Conservation (phyloP, 2,329 filamentous ascomycete species). For the Paracoccidioides brasiliensis region DNA sequence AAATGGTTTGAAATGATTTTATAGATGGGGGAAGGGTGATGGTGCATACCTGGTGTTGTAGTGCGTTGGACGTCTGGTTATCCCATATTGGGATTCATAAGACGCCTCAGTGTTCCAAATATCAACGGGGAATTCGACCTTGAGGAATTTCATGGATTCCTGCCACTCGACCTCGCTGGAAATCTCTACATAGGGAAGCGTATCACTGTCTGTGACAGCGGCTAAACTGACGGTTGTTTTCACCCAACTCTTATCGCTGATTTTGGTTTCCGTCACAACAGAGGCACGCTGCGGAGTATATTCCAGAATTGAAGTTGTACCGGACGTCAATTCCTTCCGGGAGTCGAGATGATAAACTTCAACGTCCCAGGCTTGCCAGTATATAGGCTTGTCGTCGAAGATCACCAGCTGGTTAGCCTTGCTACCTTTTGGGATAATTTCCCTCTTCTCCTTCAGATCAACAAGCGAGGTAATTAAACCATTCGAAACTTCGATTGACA, state of each 20-base stretch:
- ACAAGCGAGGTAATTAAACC: constrained; percentile 76
- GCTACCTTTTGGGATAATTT: constrained; percentile 57
- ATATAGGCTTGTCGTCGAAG: constrained; percentile 92
- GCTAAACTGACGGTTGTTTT: constrained; percentile 73
- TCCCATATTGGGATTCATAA: constrained; percentile 90
- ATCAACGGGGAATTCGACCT: constrained; percentile 94
- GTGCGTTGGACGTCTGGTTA: constrained; percentile 80
- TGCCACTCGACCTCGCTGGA: constrained; percentile 88
- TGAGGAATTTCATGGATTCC: constrained; percentile 94
- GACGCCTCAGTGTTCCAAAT: constrained; percentile 81
- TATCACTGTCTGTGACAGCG: constrained; percentile 49
- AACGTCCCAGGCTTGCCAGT: constrained; percentile 97
- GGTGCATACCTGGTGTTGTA: constrained; percentile 69
- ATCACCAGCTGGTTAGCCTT: constrained; percentile 88
- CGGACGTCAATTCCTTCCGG: constrained; percentile 58
- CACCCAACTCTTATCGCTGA: constrained; percentile 75
- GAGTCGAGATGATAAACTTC: constrained; percentile 92
- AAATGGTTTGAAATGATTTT: background rate
- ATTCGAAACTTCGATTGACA: constrained; percentile 56
- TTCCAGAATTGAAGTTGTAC: constrained; percentile 58
- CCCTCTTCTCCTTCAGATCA: constrained; percentile 59
- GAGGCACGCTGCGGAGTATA: constrained; percentile 63
- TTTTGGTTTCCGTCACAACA: constrained; percentile 69
- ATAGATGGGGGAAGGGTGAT: background rate
- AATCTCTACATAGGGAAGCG: constrained; percentile 59